Evolutionary conservation across 192 early-diverging fungal genomes (phyloP).

Genomic region (Pilobolus umbonatus): DNA sequence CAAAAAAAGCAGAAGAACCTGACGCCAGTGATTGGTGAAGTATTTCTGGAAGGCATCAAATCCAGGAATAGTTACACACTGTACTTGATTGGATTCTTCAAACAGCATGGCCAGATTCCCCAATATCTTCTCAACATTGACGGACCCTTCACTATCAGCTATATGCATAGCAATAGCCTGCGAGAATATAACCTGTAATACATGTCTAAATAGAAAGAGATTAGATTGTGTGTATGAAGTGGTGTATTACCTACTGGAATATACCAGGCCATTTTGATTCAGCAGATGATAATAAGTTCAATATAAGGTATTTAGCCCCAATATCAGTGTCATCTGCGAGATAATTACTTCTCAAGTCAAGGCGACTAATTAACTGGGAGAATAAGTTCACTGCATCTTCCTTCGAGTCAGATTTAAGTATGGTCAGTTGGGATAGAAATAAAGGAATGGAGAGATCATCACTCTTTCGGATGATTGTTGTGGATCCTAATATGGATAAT

Average conservation of each 20-base stretch:
- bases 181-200: constrained; percentile 25
- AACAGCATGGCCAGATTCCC: constrained; percentile 25
- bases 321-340: not conserved
- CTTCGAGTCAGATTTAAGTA: constrained; percentile 4
- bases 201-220: constrained; percentile 7
- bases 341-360: constrained; percentile 13
- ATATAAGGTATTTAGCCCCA: constrained; percentile 16
- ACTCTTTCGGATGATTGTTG: not conserved
- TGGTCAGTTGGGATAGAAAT: constrained; percentile 16
- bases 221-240: too few relatives aligned
- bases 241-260: constrained; percentile 18
- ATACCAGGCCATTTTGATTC: constrained; percentile 24
- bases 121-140: constrained; percentile 19
- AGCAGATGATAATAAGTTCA: constrained; percentile 13
- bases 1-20: constrained; percentile 25
- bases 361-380: constrained; percentile 11
- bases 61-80: constrained; percentile 1
- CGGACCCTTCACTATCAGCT: constrained; percentile 17
- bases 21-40: constrained; percentile 23
- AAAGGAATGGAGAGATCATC: constrained; percentile 21
- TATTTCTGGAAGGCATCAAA: constrained; percentile 15
- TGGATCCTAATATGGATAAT: constrained; percentile 10
- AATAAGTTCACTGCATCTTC: constrained; percentile 11
- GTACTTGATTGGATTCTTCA: constrained; percentile 11
- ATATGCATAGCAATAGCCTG: constrained; percentile 20